A percentile compares a stretch with the other conserved stretches of the same genome.
phyloP scores from a whole-genome alignment of 1,139 yeast species.

The Sugiyamaella japonica region DNA sequence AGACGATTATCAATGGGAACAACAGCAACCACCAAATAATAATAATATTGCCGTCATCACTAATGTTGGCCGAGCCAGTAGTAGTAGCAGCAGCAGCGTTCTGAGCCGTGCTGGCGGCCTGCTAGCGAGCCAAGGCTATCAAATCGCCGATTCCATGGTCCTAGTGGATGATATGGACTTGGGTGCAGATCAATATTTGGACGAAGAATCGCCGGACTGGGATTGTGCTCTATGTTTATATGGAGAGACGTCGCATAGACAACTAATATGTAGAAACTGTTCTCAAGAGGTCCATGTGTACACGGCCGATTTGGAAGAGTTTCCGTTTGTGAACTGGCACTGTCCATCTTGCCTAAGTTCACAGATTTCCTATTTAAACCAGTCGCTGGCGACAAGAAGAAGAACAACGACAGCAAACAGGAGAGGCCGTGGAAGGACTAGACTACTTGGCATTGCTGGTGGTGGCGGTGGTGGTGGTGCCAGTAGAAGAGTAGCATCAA shows the following conservation, averaged over 20 bases:
- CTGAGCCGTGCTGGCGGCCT: neutral
- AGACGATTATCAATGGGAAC: constrained; percentile 19
- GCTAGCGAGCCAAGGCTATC: neutral
- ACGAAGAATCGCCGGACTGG: constrained; percentile 23
- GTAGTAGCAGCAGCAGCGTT: neutral
- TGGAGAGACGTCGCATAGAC: constrained; percentile 36
- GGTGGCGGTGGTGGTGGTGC: neutral
- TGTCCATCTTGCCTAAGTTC: constrained; percentile 26
- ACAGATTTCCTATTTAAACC: constrained; percentile 11
- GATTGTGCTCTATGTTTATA: constrained; percentile 38
- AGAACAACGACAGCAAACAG: constrained; percentile 3
- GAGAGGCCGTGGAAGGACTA: constrained; percentile 11
- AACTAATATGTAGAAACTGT: constrained; percentile 38
- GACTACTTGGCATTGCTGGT: neutral
- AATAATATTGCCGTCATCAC: constrained; percentile 10
- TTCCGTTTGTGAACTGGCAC: constrained; percentile 37
- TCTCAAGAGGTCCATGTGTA: constrained; percentile 38
- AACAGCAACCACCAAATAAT: neutral
- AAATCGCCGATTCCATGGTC: constrained; percentile 3
- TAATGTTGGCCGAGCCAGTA: constrained; percentile 20
- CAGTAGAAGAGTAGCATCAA: constrained; percentile 2
- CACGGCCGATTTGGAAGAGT: constrained; percentile 37
- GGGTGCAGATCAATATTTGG: constrained; percentile 18
- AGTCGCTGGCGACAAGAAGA: constrained; percentile 5
- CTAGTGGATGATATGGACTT: constrained; percentile 18